Evolutionary conservation across 2,329 filamentous ascomycete species (phyloP), one percentile per base, ranked within the genome.

Genomic region (Xylariaceae sp.): DNA sequence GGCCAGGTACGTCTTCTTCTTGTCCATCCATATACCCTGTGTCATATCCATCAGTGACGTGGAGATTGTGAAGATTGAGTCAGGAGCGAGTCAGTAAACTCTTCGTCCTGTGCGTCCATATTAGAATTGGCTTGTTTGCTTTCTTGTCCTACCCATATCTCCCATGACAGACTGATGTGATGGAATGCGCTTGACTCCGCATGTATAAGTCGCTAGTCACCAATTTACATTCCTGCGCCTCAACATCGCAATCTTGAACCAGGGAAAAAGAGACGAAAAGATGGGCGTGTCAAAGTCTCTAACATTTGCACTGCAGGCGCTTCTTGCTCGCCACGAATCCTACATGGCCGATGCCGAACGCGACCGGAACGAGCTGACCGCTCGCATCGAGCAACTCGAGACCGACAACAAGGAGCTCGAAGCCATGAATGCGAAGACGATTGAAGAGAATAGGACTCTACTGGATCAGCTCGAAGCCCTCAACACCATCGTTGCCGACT

Each of bases 301-400:
- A 76, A 96, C 87, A 50, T 90, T 86, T 76, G 79, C 83, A 51
- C 75, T 89, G 57, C 87, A 98, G 95, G 92, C 92, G 58, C 82
- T 99, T 54, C 86, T 99, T 37, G 87, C 89, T 63, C 89, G 94
- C 68, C 93, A 99, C 83, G 93, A 98, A 79, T 87, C 90, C 58
- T 97, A 96, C 76, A 94, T 97, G 82, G 88, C 88, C 66, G 92
- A 96, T 74, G 92, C 93, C 58, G 92, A 96, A 79, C 86, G 87
- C 66, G 92, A 97, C 73, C 90, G 93, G 59, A 78, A 82, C 60
- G 85, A 88, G 60, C 86, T 97, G 76, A 82, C 85, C 40, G 75
- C 79, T 43, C 90, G 85, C 60, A 92, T 97, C 71, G 87, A 90
- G 66, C 82, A 82, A 62, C 81, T 99, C 49, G 91, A 96, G 76